Evolutionary conservation across 192 early-diverging fungal species (phyloP).

Genomic region (Mortierella antarctica): DNA sequence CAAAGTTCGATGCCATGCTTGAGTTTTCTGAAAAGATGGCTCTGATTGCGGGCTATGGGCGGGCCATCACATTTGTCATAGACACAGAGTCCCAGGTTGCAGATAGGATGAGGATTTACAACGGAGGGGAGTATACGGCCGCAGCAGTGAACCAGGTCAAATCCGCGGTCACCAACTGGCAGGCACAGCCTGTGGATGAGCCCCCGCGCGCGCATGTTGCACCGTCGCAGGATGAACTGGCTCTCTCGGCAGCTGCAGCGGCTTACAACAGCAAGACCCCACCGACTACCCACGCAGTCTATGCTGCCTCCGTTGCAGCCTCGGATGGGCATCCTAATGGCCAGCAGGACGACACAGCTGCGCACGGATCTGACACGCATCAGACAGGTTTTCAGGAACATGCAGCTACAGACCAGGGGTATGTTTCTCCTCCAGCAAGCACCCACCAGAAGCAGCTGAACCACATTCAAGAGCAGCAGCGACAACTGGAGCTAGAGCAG

Average conservation of each 20-base stretch:
- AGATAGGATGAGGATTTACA: slow-evolving; percentile 47
- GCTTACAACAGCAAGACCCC: slow-evolving; percentile 42
- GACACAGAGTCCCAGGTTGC: slow-evolving; percentile 40
- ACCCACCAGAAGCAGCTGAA: slow-evolving; percentile 14
- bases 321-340: slow-evolving; percentile 11
- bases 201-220: slow-evolving; percentile 10
- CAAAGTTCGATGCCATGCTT: slow-evolving; percentile 52
- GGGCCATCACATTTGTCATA: slow-evolving; percentile 41
- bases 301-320: slow-evolving; percentile 12
- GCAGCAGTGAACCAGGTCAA: slow-evolving; percentile 30
- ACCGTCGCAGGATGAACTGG: slow-evolving; percentile 29
- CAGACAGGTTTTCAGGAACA: not conserved
- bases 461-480: slow-evolving; percentile 43
- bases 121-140: slow-evolving; percentile 36
- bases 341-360: not conserved
- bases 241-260: slow-evolving; percentile 33
- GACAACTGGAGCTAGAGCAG: slow-evolving; percentile 37
- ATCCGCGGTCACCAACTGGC: slow-evolving; percentile 27
- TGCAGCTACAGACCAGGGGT: slow-evolving; percentile 5
- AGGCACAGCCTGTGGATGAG: slow-evolving; percentile 21
- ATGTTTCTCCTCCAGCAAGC: not conserved
- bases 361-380: slow-evolving; percentile 1
- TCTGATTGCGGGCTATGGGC: slow-evolving; percentile 53
- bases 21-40: slow-evolving; percentile 56
- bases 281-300: not conserved